These are phyloP conservation scores for Daldinia decipiens DNA, from an alignment of 495 filamentous ascomycete genomes.

Conservation along the genomic window DNA sequence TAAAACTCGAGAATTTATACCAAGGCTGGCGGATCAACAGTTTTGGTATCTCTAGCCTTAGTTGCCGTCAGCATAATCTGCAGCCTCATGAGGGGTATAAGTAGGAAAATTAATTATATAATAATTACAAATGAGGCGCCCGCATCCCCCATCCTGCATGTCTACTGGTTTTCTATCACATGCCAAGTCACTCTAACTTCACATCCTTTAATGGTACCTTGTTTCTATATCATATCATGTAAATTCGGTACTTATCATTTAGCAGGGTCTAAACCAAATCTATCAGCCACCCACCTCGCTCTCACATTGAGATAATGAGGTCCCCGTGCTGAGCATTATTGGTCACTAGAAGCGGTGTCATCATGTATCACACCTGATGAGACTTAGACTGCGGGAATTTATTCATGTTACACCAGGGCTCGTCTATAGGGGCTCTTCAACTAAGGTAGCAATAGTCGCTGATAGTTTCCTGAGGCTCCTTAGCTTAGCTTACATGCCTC, in stretches of 20 bases:
- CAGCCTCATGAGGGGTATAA: background rate
- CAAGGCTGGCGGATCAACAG: background rate
- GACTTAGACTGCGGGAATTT: background rate
- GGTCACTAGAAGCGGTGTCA: background rate
- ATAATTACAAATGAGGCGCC: background rate
- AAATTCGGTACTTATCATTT: background rate
- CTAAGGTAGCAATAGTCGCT: background rate
- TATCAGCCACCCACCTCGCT: background rate
- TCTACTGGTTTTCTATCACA: background rate
- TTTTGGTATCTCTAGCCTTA: background rate
- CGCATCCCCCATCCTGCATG: background rate
- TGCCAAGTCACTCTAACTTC: background rate
- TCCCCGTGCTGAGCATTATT: background rate
- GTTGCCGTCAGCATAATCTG: background rate
- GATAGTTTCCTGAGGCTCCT: background rate
- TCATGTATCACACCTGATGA: background rate
- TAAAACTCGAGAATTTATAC: background rate
- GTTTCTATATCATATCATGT: background rate
- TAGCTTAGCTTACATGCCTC: too few species aligned
- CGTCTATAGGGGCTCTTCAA: background rate
- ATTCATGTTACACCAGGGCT: background rate
- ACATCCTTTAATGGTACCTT: background rate
- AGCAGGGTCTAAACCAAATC: background rate
- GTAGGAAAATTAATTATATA: background rate
- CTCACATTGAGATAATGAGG: background rate